These are phyloP conservation scores for Grosmannia clavigera DNA, from an alignment of 2,329 filamentous ascomycete genomes.

Conservation along the genomic window DNA sequence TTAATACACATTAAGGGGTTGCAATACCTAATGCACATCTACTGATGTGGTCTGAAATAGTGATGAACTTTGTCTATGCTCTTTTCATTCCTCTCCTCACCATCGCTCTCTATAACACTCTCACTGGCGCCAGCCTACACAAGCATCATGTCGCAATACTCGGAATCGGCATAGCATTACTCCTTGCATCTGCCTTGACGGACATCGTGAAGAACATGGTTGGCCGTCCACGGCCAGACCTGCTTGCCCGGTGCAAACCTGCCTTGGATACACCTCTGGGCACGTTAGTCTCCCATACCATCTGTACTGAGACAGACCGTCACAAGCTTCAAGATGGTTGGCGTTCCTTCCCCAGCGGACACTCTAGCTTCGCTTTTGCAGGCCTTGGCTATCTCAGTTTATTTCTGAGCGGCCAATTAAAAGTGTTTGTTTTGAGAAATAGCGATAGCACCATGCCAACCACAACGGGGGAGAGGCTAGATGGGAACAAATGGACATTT, in stretches of 20 bases:
- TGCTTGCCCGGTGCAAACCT: slow-evolving; percentile 68
- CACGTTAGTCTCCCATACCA: slow-evolving; percentile 47
- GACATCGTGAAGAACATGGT: slow-evolving; percentile 86
- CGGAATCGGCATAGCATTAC: slow-evolving; percentile 63
- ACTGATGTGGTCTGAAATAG: slow-evolving; percentile 19
- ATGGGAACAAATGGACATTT: neutral
- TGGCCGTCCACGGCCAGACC: slow-evolving; percentile 48
- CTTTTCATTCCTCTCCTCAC: slow-evolving; percentile 56
- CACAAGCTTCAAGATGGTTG: slow-evolving; percentile 70
- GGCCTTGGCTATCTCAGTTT: slow-evolving; percentile 64
- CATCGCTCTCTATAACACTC: slow-evolving; percentile 52
- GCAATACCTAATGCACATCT: neutral
- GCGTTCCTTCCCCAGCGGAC: slow-evolving; percentile 72
- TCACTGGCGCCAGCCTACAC: slow-evolving; percentile 51
- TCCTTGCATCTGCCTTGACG: slow-evolving; percentile 72
- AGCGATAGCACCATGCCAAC: neutral
- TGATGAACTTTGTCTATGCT: slow-evolving; percentile 69
- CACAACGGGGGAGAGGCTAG: neutral
- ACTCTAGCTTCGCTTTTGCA: slow-evolving; percentile 67
- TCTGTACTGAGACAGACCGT: slow-evolving; percentile 60
- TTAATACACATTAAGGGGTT: neutral
- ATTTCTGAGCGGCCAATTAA: slow-evolving; percentile 56
- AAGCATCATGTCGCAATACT: slow-evolving; percentile 80
- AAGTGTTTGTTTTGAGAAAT: slow-evolving; percentile 33
- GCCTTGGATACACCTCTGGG: slow-evolving; percentile 31